Conservation (phyloP, 306 rosid species). For the Cyclanthera cordifolia region DNA sequence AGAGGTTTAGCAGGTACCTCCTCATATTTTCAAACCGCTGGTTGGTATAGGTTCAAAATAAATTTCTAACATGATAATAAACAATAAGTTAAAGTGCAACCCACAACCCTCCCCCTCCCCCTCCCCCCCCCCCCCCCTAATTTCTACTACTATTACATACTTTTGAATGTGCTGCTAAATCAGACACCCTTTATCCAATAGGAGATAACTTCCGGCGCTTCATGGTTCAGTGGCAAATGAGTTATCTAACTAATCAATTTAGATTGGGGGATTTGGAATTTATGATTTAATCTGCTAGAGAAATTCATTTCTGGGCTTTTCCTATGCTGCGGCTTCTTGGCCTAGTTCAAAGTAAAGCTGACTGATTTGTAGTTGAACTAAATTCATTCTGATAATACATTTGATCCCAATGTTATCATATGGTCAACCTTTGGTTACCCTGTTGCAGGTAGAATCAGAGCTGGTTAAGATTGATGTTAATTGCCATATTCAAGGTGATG, state of each 20-base stretch:
- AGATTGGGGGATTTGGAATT: not conserved
- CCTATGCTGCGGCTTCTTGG: not conserved
- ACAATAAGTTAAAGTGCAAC: not conserved
- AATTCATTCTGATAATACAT: not conserved
- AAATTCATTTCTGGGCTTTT: not conserved
- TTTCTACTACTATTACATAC: not conserved
- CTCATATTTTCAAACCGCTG: not conserved
- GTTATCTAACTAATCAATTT: not conserved
- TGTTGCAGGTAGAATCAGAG: constrained; percentile 72
- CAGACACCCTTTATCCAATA: not conserved
- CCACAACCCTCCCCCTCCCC: too few species aligned
- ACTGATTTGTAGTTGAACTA: not conserved
- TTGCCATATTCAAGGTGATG: constrained; percentile 88
- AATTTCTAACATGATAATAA: not conserved
- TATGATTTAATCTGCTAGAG: not conserved
- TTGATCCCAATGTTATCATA: not conserved
- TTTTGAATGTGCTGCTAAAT: not conserved
- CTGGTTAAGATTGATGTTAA: constrained; percentile 75
- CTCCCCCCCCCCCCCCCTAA: not conserved
- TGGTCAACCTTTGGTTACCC: constrained; percentile 7
- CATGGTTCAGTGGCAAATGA: not conserved
- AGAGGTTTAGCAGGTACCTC: too few species aligned
- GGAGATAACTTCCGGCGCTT: not conserved
- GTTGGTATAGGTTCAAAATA: not conserved
- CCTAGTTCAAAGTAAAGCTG: too few species aligned